phyloP scores from a whole-genome alignment of 2,329 filamentous ascomycete genomes.

The Drechslerella stenobrocha region DNA sequence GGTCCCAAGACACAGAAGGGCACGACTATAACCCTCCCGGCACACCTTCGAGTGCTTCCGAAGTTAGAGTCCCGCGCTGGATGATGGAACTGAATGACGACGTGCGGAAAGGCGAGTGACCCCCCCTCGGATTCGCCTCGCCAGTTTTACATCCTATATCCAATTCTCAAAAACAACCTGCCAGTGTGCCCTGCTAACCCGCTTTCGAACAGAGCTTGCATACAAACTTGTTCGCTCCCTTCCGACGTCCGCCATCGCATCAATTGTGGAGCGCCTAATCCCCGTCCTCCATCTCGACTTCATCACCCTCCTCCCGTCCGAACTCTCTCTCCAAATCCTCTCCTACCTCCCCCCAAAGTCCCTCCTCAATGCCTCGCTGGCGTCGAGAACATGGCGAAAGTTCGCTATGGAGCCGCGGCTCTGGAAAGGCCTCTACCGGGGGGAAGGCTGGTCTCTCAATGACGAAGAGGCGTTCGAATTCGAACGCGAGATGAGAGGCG shows the following conservation, averaged over 20 bases:
- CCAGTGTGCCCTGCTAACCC: conserved; percentile 2
- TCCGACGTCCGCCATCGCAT: conserved; percentile 75
- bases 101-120: conserved; percentile 61
- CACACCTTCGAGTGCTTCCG: conserved; percentile 49
- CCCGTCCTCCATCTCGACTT: conserved; percentile 93
- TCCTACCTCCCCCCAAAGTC: conserved; percentile 81
- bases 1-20: conserved; percentile 56
- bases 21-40: conserved; percentile 53
- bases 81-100: conserved; percentile 62
- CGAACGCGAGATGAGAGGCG: conserved; percentile 64
- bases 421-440: conserved; percentile 80
- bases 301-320: conserved; percentile 77
- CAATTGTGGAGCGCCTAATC: conserved; percentile 77
- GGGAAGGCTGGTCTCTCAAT: conserved; percentile 83
- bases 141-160: conserved; percentile 29
- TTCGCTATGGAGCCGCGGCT: conserved; percentile 79
- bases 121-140: neutral
- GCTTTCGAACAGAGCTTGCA: conserved; percentile 69
- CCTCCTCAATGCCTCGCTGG: conserved; percentile 74
- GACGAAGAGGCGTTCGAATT: conserved; percentile 67
- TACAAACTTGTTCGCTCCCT: conserved; percentile 76
- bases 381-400: conserved; percentile 79
- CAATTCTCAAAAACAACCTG: conserved; percentile 2
- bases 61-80: conserved; percentile 61
- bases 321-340: conserved; percentile 87